These are phyloP conservation scores for Hansenula sp. DNA, from an alignment of 1,139 yeast species.

Conservation along the genomic window DNA sequence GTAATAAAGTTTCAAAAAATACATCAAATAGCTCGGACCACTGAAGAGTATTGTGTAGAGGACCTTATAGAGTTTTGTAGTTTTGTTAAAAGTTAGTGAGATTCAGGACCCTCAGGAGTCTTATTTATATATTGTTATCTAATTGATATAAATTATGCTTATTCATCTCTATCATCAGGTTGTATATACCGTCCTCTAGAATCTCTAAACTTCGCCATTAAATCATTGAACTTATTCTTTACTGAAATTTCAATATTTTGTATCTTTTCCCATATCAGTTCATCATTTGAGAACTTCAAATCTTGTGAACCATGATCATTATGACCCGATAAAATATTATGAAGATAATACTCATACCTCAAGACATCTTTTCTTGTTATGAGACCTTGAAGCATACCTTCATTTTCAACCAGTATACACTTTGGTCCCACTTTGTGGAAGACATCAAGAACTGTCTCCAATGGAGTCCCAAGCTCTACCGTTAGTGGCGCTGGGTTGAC, in stretches of 20 bases:
- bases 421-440: slow-evolving; percentile 83
- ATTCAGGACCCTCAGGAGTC: no score
- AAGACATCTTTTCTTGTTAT: slow-evolving; percentile 68
- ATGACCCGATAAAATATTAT: slow-evolving; percentile 10
- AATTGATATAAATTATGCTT: no score
- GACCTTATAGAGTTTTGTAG: no score
- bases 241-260: background rate
- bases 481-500: slow-evolving; percentile 63
- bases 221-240: background rate
- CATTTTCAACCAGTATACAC: slow-evolving; percentile 58
- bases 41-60: no score
- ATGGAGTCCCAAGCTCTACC: slow-evolving; percentile 48
- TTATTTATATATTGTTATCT: no score
- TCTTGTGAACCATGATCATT: slow-evolving; percentile 6
- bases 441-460: slow-evolving; percentile 63
- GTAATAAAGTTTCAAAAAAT: no score
- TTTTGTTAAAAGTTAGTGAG: no score
- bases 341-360: slow-evolving; percentile 33
- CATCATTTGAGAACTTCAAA: slow-evolving; percentile 8
- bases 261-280: slow-evolving; percentile 2
- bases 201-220: background rate
- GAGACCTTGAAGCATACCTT: slow-evolving; percentile 54
- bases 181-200: slow-evolving; percentile 1
- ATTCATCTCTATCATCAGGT: background rate
- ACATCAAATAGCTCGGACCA: no score